Evolutionary conservation across 139 green algal genomes (phyloP).

Genomic region (Ostreobium quekettii): DNA sequence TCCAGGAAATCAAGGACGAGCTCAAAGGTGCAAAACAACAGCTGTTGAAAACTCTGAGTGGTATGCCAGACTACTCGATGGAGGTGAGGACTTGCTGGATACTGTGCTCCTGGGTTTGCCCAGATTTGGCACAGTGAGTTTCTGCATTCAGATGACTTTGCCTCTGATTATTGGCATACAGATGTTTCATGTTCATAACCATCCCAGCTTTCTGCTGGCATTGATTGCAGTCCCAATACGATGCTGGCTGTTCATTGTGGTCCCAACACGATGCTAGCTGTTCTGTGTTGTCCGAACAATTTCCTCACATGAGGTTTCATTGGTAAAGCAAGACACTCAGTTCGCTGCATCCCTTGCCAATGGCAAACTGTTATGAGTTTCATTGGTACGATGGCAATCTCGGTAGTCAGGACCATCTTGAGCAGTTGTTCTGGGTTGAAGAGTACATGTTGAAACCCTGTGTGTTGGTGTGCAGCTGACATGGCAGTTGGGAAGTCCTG

Average conservation of each 20-base stretch:
- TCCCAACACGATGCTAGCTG: not conserved
- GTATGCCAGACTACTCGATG: conserved; percentile 58
- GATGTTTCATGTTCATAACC: not conserved
- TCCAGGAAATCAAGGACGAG: conserved; percentile 1
- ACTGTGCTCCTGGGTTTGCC: not conserved
- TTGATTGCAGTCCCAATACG: not conserved
- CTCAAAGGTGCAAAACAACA: conserved; percentile 40
- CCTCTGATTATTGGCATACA: not conserved
- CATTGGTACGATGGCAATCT: no score
- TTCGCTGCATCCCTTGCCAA: not conserved
- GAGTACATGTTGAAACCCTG: not conserved
- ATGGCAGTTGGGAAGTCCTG: conserved; percentile 63
- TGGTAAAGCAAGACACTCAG: not conserved
- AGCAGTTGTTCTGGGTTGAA: not conserved
- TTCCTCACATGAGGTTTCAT: not conserved
- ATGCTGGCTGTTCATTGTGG: not conserved
- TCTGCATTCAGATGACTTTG: not conserved
- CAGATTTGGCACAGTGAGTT: not conserved
- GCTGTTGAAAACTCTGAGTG: conserved; percentile 33
- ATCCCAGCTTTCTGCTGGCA: not conserved
- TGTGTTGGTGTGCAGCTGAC: conserved; percentile 37
- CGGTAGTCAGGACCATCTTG: no score
- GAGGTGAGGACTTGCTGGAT: conserved; percentile 28
- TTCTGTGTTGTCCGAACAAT: not conserved
- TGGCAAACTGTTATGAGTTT: not conserved